A percentile compares a stretch with the other conserved stretches of the same genome.
Evolutionary conservation across 257 asterid genomes (phyloP).

Genomic region (Vinca minor): DNA sequence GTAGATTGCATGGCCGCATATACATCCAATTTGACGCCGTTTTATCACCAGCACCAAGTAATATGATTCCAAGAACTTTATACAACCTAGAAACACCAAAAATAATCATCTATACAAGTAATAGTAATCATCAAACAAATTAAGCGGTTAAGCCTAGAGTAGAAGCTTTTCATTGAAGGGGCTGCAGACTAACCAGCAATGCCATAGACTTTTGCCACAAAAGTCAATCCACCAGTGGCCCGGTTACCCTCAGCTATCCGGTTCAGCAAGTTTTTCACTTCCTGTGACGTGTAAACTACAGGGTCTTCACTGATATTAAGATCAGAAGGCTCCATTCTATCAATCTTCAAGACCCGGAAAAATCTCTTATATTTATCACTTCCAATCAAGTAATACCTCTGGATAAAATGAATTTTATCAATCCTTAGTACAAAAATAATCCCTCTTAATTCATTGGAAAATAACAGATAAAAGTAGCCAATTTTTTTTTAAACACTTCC

Average conservation of each 20-base stretch:
- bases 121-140: conserved; percentile 2
- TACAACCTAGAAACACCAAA: conserved; percentile 55
- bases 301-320: conserved; percentile 95
- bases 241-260: conserved; percentile 94
- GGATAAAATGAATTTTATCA: conserved; percentile 12
- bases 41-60: conserved; percentile 85
- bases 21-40: conserved; percentile 80
- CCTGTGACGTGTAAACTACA: conserved; percentile 85
- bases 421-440: background rate
- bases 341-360: conserved; percentile 85
- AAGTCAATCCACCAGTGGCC: conserved; percentile 88
- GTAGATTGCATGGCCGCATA: conserved; percentile 97
- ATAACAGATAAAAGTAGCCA: background rate
- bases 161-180: conserved; percentile 7
- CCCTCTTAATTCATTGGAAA: background rate
- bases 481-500: background rate
- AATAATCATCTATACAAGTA: conserved; percentile 7
- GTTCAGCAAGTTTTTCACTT: conserved; percentile 86
- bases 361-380: conserved; percentile 81
- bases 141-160: conserved; percentile 1
- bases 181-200: conserved; percentile 67
- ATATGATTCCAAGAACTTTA: conserved; percentile 84
- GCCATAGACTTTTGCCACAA: conserved; percentile 94
- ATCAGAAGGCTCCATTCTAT: conserved; percentile 93
- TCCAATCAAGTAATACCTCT: conserved; percentile 95